Evolutionary conservation across 1,284 basidiomycete genomes (phyloP), one percentile per base, ranked within the genome.

Genomic region (Puccinia brachypodii): DNA sequence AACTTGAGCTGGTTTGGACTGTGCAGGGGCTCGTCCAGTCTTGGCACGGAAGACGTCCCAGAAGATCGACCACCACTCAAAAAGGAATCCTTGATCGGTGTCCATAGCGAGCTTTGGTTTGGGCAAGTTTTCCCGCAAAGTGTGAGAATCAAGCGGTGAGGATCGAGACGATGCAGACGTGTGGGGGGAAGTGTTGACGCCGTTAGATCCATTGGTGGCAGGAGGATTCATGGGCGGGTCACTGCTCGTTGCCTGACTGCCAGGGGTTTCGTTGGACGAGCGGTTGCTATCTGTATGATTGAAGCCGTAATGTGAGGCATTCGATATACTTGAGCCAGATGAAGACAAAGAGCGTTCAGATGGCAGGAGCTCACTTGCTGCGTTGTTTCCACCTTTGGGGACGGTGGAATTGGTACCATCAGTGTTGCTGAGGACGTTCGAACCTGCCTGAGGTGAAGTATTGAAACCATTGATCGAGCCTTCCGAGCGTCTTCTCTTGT

Each of bases 11-110:
- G 79, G 44, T 44, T 81, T 60, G 3, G 79, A 50, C 42, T 40
- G 64, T 6, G 77, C 53, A 31, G 71, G 40, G 25, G 50, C 77
- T 50, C 79, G 69, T 7, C 79, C 79, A n/a, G 79, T 81, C 58
- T 81, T 81, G 25, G 79, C 79, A 62, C 56, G 79, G 36, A 81
- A 81, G 22, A 81, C 79, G 38, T 81, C 79, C 79, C 79, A 81
- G 25, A 81, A 81, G 44, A 81, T 81, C 42, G 79, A 62, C 79
- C 79, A 81, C 79, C 79, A 81, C 38, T 81, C 79, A 64, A 74
- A 81, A 33, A 81, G 56, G 44, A 81, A 81, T 16, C 79, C 79
- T 64, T 81, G 79, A 47, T 81, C 71, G 28, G 79, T 81, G 71
- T 81, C 79, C 79, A 81, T 81, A 60, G 79, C 79, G 16, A 81